A percentile compares a stretch with the other conserved stretches of the same genome.
phyloP scores from a whole-genome alignment of 768 basidiomycete genomes.

The Boletus pseudopeckii region DNA sequence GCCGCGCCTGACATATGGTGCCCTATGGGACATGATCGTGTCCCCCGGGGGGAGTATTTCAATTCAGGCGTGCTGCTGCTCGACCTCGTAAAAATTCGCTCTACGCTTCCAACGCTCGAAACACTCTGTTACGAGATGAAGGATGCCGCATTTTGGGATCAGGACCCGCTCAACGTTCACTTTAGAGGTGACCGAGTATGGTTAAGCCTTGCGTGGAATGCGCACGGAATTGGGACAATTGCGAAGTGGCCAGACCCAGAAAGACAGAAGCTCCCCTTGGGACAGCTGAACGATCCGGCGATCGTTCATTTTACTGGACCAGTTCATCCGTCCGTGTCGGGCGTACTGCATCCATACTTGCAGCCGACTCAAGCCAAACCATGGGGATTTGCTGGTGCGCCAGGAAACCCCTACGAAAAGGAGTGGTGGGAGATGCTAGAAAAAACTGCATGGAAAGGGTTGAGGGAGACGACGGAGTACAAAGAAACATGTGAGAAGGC shows the following conservation, averaged over 20 bases:
- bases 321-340: background rate
- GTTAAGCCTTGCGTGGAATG: background rate
- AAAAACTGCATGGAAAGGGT: conserved; percentile 40
- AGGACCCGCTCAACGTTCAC: background rate
- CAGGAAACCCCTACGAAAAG: conserved; percentile 43
- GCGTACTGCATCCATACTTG: background rate
- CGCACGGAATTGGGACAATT: background rate
- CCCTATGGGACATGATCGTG: background rate
- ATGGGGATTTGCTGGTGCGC: conserved; percentile 49
- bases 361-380: conserved; percentile 37
- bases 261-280: background rate
- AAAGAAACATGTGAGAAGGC: background rate
- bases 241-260: background rate
- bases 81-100: background rate
- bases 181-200: background rate
- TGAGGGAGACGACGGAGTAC: conserved; percentile 12
- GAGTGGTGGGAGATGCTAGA: conserved; percentile 47
- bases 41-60: background rate
- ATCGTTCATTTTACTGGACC: background rate
- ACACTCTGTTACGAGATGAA: background rate
- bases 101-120: background rate
- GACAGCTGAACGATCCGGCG: background rate
- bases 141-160: background rate
- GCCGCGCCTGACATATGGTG: background rate
- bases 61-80: background rate